These are phyloP conservation scores for Geotrichum klebahnii DNA, from an alignment of 1,139 yeast genomes.

Conservation along the genomic window DNA sequence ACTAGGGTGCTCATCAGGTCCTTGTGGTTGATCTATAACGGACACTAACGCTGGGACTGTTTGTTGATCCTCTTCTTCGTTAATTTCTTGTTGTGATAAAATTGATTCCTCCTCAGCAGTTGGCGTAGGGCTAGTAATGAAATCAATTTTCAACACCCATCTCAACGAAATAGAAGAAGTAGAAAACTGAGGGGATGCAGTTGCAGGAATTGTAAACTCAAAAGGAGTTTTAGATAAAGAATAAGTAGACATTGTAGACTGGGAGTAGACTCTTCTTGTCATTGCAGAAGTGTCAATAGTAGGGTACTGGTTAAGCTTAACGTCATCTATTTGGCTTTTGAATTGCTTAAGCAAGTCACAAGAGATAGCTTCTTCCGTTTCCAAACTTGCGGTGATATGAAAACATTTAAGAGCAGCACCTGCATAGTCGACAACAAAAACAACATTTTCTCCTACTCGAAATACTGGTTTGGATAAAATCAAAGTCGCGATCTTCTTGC, in stretches of 20 bases:
- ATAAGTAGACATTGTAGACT: constrained; percentile 28
- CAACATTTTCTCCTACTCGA: constrained; percentile 40
- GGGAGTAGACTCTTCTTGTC: constrained; percentile 26
- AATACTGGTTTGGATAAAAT: constrained; percentile 39
- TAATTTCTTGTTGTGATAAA: neutral
- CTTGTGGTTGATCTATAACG: neutral
- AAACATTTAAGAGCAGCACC: constrained; percentile 33
- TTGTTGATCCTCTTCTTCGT: constrained; percentile 6
- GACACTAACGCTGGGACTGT: constrained; percentile 14
- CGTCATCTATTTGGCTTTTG: constrained; percentile 4
- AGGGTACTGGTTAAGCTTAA: neutral
- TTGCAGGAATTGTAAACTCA: constrained; percentile 38
- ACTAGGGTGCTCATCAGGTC: neutral
- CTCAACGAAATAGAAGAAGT: constrained; percentile 35
- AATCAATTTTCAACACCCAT: constrained; percentile 40
- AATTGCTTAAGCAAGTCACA: constrained; percentile 12
- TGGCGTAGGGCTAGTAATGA: constrained; percentile 33
- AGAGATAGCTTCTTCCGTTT: constrained; percentile 38
- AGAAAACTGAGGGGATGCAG: constrained; percentile 39
- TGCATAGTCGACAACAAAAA: constrained; percentile 34
- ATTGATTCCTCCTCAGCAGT: neutral
- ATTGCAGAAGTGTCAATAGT: constrained; percentile 16
- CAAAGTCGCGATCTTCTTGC: constrained; percentile 36
- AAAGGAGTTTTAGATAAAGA: constrained; percentile 27
- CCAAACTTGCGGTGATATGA: constrained; percentile 40